Evolutionary conservation across 2,329 filamentous ascomycete species (phyloP).

Genomic region (Microdochium bolleyi): DNA sequence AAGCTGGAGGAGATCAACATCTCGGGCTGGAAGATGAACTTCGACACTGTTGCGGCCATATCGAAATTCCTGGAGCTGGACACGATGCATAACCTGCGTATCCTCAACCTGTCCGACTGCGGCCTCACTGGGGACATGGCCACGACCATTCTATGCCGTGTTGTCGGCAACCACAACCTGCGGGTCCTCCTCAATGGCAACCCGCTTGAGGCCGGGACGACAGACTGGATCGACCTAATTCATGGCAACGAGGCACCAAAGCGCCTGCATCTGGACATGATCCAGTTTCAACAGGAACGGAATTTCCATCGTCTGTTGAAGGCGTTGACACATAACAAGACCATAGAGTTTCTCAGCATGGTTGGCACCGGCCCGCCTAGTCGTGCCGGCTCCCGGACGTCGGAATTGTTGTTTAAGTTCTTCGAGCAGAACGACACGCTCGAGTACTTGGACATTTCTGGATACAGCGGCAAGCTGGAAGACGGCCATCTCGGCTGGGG

Average conservation of each 20-base stretch:
- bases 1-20: conserved; percentile 46
- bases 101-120: conserved; percentile 41
- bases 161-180: conserved; percentile 38
- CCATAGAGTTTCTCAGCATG: conserved; percentile 43
- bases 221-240: conserved; percentile 40
- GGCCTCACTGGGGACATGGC: conserved; percentile 41
- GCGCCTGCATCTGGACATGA: conserved; percentile 45
- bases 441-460: conserved; percentile 47
- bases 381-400: conserved; percentile 35
- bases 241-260: conserved; percentile 37
- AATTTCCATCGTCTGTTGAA: conserved; percentile 43
- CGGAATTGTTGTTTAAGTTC: conserved; percentile 38
- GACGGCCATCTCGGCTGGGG: conserved; percentile 47
- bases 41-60: conserved; percentile 37
- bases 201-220: conserved; percentile 43
- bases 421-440: conserved; percentile 43
- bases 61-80: conserved; percentile 34
- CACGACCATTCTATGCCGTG: conserved; percentile 40
- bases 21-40: conserved; percentile 46
- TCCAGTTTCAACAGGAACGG: conserved; percentile 44
- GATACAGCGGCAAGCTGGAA: conserved; percentile 48
- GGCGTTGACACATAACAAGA: conserved; percentile 39
- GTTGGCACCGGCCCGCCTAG: conserved; percentile 44
- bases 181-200: conserved; percentile 43
- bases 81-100: conserved; percentile 30